Base-by-base conservation (phyloP, 2,329 filamentous ascomycete species). In the Chaetothyriales sp. region DNA sequence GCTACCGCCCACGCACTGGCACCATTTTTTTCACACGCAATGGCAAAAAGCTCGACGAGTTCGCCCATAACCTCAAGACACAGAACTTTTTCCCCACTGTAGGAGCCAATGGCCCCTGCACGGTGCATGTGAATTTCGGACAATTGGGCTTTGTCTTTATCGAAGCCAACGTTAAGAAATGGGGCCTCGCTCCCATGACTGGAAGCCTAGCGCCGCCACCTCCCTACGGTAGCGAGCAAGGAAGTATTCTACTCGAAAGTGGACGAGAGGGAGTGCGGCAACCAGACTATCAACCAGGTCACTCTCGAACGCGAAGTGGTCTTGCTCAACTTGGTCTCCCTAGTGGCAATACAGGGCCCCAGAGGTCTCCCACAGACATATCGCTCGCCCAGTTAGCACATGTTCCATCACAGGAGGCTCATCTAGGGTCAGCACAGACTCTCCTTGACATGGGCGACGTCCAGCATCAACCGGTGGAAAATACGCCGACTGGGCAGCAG, bases 91-190 rank as follows among this genome's bases (percentile, higher is more conserved):
- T 98, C 69, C 92, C 92, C 1, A 92, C 92, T 0, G 79, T 98
- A n/a, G 92, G 92, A 44, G 89, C 92, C 51, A 95, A 92, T 63
- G 92, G 92, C 0, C 92, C 92, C 15, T 89, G 86, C 61, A 83
- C 83, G 28, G 79, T 98, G 1, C 90, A 98, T 65, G 92, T 96
- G 64, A 98, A 98, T 66, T 93, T 98, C 65, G 92, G 92, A 6
- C 92, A 98, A 66, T 86, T 92, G 63, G 92, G 92, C 32, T 98
- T 96, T 64, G 92, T 98, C 47, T 98, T 96, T 64, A 96, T 98
- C 60, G 92, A 98, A 69, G 92, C 90, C 55, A 98, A 98, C 62
- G 92, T 98, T 54, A 98, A 98, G 79, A 98, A 96, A 74, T 98
- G 92, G 92, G 92, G 92, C 1, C 73, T 98, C 50, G 92, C 92